Conservation (phyloP, 2,329 filamentous ascomycete genomes). For the Cadophora sp. region DNA sequence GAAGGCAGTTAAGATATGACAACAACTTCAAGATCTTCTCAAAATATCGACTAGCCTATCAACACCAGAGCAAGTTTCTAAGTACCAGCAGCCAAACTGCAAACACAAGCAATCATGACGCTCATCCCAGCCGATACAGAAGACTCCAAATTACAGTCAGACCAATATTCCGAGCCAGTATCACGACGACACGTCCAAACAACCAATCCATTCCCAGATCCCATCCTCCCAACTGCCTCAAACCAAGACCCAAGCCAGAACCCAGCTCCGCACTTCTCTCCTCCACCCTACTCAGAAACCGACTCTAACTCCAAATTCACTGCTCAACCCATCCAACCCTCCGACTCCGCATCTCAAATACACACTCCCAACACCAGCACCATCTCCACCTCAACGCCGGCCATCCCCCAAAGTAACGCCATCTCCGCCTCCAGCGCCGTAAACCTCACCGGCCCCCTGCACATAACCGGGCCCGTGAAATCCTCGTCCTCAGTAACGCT, state of each 20-base stretch:
- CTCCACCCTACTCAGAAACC: conserved; percentile 7
- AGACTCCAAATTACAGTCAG: conserved; percentile 12
- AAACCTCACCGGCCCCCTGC: conserved; percentile 29
- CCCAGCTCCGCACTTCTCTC: neutral
- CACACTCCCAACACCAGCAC: neutral
- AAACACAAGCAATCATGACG: conserved; percentile 14
- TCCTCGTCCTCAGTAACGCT: conserved; percentile 28
- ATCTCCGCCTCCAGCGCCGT: conserved; percentile 27
- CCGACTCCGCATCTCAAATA: neutral
- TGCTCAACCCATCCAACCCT: neutral
- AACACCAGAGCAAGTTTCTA: neutral
- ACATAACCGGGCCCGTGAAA: conserved; percentile 32
- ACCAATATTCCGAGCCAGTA: neutral
- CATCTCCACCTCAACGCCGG: neutral
- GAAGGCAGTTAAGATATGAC: neutral
- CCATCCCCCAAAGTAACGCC: conserved; percentile 29
- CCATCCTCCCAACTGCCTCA: neutral
- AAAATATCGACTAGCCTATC: neutral
- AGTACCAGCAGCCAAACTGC: neutral
- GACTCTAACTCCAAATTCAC: neutral
- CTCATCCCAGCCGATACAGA: conserved; percentile 30
- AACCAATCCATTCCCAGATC: conserved; percentile 3
- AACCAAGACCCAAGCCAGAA: neutral
- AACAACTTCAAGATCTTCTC: neutral
- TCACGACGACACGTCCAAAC: conserved; percentile 5